Evolutionary conservation across 2,329 filamentous ascomycete genomes (phyloP), one percentile per base, ranked within the genome.

Genomic region (Massarina eburnea): DNA sequence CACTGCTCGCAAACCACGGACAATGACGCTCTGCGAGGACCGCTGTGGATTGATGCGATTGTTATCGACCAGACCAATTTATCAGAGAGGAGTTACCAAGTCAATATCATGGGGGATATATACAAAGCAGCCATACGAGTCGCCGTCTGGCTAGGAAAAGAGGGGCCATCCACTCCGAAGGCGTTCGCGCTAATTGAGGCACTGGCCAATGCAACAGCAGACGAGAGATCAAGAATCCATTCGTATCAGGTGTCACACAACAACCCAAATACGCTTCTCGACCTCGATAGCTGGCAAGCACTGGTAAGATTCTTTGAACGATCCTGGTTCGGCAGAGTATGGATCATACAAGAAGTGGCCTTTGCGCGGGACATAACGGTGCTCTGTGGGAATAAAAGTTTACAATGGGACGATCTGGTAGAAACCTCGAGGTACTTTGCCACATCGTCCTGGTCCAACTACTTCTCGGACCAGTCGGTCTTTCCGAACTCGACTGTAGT

Each of bases 11-110:
- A 17, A 3, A 10, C 30, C 27, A 19, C 10, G 10, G 9, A 32
- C 5, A 41, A 46, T 14, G 14, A 27, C 20, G 15, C 17, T 22
- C 32, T 48, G 1, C 32, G 21, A 9, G 30, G 33, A 1, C 43
- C 39, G 22, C 15, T 50, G 3, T 58, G 52, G 52, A 50, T 58
- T 3, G 56, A 56, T 33, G 49, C 54, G 9, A 22, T 57, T 4
- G 47, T 38, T 29, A 60, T 56, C 38, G 43, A 55, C 18, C 52
- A 59, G 37, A 9, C 34, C 1, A 35, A 54, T 26, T 26, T 44
- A 1, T 10, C 21, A 5, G 49, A 56, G 26, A 35, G 43, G 22
- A 51, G 41, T 17, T 20, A 41, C 15, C 53, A 56, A 18, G 49
- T 54, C 9, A 38, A 38, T 3, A 17, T 52, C 2, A 56, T 58